Conservation (phyloP, 768 basidiomycete species). For the Sarcodon aspratus region DNA sequence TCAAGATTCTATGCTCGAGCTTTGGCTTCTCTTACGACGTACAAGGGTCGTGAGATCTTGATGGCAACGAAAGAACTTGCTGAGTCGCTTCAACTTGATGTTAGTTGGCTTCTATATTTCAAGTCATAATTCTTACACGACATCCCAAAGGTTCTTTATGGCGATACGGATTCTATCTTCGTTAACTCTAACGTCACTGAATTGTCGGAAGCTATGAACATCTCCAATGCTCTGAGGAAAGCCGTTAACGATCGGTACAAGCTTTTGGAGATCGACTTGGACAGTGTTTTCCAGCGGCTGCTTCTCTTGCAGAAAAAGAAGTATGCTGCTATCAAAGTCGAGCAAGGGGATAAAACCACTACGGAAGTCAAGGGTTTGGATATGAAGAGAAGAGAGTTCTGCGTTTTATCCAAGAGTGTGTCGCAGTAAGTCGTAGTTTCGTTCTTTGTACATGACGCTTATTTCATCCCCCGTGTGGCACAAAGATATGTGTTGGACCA, state of each 20-base stretch:
- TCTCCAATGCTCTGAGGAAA: conserved; percentile 88
- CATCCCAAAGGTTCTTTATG: conserved; percentile 78
- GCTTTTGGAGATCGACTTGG: conserved; percentile 93
- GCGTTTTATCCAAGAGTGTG: conserved; percentile 79
- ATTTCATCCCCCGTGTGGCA: neutral
- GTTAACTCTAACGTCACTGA: conserved; percentile 93
- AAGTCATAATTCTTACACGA: neutral
- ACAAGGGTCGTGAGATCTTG: conserved; percentile 94
- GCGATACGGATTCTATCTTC: conserved; percentile 98
- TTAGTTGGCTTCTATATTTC: conserved; percentile 24
- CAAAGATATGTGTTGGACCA: conserved; percentile 79
- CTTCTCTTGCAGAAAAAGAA: conserved; percentile 97
- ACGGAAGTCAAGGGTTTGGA: conserved; percentile 94
- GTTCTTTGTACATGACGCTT: neutral
- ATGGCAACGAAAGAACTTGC: conserved; percentile 90
- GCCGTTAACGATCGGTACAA: conserved; percentile 93
- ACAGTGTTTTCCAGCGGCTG: conserved; percentile 86
- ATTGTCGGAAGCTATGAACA: conserved; percentile 80
- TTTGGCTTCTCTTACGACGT: conserved; percentile 94
- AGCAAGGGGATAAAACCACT: conserved; percentile 58
- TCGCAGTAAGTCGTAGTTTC: conserved; percentile 60
- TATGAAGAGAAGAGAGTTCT: conserved; percentile 98
- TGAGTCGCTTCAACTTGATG: conserved; percentile 82
- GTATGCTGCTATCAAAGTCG: conserved; percentile 94
- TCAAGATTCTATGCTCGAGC: conserved; percentile 95